Percentiles rank a stretch among this genome's conserved stretches.
These are phyloP conservation scores for Erythrobasidium yunnanense DNA, from an alignment of 768 basidiomycete genomes.

Conservation along the genomic window DNA sequence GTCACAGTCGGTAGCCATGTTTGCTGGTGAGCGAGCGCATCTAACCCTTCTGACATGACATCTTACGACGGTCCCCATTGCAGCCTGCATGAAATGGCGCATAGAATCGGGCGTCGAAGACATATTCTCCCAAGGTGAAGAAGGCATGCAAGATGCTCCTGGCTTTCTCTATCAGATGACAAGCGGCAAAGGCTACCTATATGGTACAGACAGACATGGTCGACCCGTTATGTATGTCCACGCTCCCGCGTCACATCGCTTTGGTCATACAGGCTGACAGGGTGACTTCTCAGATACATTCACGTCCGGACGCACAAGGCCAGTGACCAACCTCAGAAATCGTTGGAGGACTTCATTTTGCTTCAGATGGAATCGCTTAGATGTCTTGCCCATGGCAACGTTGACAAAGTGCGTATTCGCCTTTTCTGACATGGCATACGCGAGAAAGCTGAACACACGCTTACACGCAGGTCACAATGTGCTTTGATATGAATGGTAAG, in stretches of 20 bases:
- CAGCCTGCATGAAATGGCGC: slow-evolving; percentile 35
- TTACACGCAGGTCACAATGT: slow-evolving; percentile 23
- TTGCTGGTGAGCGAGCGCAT: slow-evolving; percentile 6
- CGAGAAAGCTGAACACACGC: neutral
- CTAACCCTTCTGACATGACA: neutral
- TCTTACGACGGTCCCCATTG: slow-evolving; percentile 3
- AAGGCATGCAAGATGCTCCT: slow-evolving; percentile 30
- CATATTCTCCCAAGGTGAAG: slow-evolving; percentile 35
- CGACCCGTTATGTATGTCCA: slow-evolving; percentile 32
- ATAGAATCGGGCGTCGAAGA: slow-evolving; percentile 34
- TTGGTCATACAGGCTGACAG: too few species aligned
- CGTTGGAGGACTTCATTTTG: slow-evolving; percentile 25
- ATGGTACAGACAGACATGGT: slow-evolving; percentile 33
- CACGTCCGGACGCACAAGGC: slow-evolving; percentile 24
- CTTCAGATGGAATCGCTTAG: slow-evolving; percentile 27
- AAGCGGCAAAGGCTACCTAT: slow-evolving; percentile 33
- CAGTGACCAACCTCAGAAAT: slow-evolving; percentile 18
- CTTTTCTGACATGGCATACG: neutral
- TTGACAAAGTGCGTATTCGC: slow-evolving; percentile 9
- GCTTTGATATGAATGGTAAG: slow-evolving; percentile 12
- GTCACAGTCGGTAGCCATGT: slow-evolving; percentile 31
- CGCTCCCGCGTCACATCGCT: neutral
- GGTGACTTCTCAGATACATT: slow-evolving; percentile 1
- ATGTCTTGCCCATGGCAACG: neutral
- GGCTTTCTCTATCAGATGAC: slow-evolving; percentile 36